Percentiles rank a stretch among this genome's conserved stretches.
These are phyloP conservation scores for Trichoderma asperellum DNA, from an alignment of 2,329 filamentous ascomycete species.

Conservation along the genomic window DNA sequence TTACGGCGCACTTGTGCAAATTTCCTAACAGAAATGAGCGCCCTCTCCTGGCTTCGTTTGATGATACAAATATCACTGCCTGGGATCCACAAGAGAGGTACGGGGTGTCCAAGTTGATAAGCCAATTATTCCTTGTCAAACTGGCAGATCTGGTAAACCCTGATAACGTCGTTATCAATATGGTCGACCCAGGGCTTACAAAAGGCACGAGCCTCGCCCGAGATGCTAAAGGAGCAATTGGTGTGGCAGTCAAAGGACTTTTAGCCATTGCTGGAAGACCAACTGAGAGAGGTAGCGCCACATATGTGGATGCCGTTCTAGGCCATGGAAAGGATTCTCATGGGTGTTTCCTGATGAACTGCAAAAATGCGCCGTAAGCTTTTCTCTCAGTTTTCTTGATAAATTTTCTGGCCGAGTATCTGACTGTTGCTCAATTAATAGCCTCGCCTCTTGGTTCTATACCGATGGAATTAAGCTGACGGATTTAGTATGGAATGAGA, in stretches of 20 bases:
- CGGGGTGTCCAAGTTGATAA: conserved; percentile 39
- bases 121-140: conserved; percentile 44
- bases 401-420: neutral
- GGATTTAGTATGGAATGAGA: neutral
- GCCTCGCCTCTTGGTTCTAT: neutral
- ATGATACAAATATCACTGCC: conserved; percentile 32
- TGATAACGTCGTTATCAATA: conserved; percentile 43
- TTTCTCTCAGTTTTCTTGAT: neutral
- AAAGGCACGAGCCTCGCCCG: conserved; percentile 36
- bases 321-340: conserved; percentile 55
- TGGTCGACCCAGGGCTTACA: conserved; percentile 41
- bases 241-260: neutral
- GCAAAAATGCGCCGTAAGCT: conserved; percentile 30
- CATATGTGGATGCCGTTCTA: conserved; percentile 52
- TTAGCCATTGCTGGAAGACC: conserved; percentile 38
- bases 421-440: neutral
- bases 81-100: conserved; percentile 38
- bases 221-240: conserved; percentile 17
- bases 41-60: conserved; percentile 39
- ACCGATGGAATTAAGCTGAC: neutral
- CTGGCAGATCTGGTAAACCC: conserved; percentile 42
- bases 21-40: conserved; percentile 35
- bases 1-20: conserved; percentile 35
- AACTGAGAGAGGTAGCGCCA: conserved; percentile 48
- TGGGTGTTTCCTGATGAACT: conserved; percentile 55